These are phyloP conservation scores for Knoxia roxburghii DNA, from an alignment of 257 asterid species.

Conservation along the genomic window DNA sequence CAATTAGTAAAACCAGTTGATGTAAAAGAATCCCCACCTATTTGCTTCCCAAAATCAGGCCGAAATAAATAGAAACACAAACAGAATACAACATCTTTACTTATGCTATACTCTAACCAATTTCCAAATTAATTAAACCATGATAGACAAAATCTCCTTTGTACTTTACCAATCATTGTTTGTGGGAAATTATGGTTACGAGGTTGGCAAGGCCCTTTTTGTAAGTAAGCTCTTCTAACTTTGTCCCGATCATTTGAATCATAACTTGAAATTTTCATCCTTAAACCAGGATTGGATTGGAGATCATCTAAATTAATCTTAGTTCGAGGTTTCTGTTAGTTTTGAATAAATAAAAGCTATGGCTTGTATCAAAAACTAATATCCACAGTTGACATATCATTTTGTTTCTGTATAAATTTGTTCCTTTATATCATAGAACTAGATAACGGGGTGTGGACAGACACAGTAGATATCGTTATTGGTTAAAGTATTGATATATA, in stretches of 20 bases:
- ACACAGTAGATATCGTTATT: no score
- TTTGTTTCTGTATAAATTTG: no score
- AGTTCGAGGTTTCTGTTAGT: no score
- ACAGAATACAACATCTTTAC: neutral
- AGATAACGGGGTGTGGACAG: no score
- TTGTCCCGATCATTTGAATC: neutral
- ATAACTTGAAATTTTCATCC: neutral
- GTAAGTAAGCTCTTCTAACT: neutral
- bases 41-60: neutral
- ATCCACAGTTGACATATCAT: no score
- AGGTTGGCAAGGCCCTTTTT: constrained; percentile 5
- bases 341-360: no score
- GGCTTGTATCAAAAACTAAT: no score
- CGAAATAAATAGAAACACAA: neutral
- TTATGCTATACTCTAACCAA: constrained; percentile 7
- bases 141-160: neutral
- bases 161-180: neutral
- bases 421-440: no score
- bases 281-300: neutral
- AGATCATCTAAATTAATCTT: neutral
- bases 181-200: neutral
- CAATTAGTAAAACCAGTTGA: neutral
- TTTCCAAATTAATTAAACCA: neutral
- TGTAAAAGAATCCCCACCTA: neutral
- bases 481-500: no score